These are phyloP conservation scores for Leccinum griseonigrum DNA, from an alignment of 1,284 basidiomycete species.

Conservation along the genomic window DNA sequence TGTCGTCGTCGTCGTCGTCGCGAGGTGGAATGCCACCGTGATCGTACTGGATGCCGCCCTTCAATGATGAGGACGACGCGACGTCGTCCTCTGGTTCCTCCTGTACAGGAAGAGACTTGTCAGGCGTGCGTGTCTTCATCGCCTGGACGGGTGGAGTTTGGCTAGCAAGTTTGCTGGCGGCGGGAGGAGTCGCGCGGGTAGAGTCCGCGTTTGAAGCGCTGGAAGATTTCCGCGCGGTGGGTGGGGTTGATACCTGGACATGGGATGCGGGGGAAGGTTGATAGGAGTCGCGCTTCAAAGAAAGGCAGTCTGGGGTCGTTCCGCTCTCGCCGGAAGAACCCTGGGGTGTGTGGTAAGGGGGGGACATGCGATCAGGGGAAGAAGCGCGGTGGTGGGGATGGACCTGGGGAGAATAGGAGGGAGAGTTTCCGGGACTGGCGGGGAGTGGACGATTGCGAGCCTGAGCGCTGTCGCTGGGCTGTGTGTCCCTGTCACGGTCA, in stretches of 20 bases:
- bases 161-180: slow-evolving; percentile 40
- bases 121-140: slow-evolving; percentile 58
- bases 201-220: slow-evolving; percentile 34
- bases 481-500: slow-evolving; percentile 32
- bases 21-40: slow-evolving; percentile 35
- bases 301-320: slow-evolving; percentile 41
- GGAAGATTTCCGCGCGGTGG: slow-evolving; percentile 36
- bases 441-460: slow-evolving; percentile 45
- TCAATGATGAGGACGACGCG: slow-evolving; percentile 28
- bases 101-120: slow-evolving; percentile 72
- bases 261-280: slow-evolving; percentile 24
- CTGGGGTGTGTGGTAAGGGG: slow-evolving; percentile 50
- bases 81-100: slow-evolving; percentile 72
- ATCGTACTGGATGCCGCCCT: slow-evolving; percentile 31
- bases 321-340: slow-evolving; percentile 52
- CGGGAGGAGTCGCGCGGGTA: slow-evolving; percentile 44
- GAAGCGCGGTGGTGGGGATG: slow-evolving; percentile 32
- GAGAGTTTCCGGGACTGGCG: slow-evolving; percentile 42
- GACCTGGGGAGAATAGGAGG: slow-evolving; percentile 43
- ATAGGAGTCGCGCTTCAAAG: slow-evolving; percentile 52
- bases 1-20: slow-evolving; percentile 48
- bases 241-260: slow-evolving; percentile 31
- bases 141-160: slow-evolving; percentile 59
- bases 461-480: slow-evolving; percentile 51
- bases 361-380: slow-evolving; percentile 55